Conservation (phyloP, 176 grass and related monocot species). For the Cocos nucifera region DNA sequence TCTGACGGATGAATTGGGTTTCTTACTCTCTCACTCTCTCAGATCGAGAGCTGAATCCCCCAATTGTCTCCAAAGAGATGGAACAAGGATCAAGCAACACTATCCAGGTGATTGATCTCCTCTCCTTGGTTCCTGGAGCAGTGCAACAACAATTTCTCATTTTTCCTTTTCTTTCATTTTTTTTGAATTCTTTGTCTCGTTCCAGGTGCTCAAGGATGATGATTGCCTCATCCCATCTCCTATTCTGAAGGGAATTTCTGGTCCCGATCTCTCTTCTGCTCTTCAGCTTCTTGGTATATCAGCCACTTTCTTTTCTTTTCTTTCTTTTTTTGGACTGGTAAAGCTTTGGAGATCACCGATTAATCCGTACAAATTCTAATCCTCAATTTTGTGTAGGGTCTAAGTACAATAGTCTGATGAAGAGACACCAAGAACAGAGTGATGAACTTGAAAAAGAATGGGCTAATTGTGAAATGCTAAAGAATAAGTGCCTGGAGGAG, state of each 20-base stretch:
- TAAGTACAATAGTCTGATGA: conserved; percentile 49
- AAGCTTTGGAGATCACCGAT: too few relatives aligned
- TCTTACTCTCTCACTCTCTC: neutral
- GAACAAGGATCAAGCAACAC: neutral
- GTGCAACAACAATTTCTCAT: neutral
- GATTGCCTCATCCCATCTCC: conserved; percentile 35
- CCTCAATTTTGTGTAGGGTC: conserved; percentile 31
- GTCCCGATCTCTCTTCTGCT: conserved; percentile 33
- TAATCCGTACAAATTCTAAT: neutral
- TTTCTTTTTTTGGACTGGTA: too few relatives aligned
- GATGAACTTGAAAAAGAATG: conserved; percentile 12
- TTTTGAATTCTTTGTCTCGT: conserved; percentile 9
- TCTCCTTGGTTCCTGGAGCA: neutral
- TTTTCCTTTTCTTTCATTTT: neutral
- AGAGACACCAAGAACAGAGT: conserved; percentile 7
- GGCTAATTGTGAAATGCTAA: neutral
- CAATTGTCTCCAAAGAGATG: neutral
- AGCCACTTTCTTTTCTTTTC: too few relatives aligned
- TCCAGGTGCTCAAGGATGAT: conserved; percentile 26
- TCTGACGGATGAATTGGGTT: neutral
- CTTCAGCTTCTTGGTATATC: conserved; percentile 53
- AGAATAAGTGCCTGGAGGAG: conserved; percentile 46
- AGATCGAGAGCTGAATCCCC: neutral
- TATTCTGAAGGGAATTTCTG: conserved; percentile 37
- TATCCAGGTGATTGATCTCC: conserved; percentile 4